A percentile compares a stretch with the other conserved stretches of the same genome.
Evolutionary conservation across 1,284 basidiomycete genomes (phyloP).

Genomic region (Anthracocystis panici-leucophaei): DNA sequence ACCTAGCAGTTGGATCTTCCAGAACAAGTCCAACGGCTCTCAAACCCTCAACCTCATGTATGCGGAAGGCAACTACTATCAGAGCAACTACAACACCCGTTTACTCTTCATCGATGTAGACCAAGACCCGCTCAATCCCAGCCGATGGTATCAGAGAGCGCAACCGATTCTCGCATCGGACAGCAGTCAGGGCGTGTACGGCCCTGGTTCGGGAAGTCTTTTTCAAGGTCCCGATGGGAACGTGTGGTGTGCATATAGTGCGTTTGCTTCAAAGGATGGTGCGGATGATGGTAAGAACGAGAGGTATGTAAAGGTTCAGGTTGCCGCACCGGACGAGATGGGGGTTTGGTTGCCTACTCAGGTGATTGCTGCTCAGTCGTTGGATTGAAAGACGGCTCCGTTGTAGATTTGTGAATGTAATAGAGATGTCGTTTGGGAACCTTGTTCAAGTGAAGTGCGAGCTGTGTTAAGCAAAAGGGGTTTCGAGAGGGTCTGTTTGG

Average conservation of each 20-base stretch:
- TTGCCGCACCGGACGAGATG: slow-evolving; percentile 30
- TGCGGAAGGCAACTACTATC: slow-evolving; percentile 43
- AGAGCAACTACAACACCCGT: slow-evolving; percentile 48
- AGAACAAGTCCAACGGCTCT: slow-evolving; percentile 27
- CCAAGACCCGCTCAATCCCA: slow-evolving; percentile 29
- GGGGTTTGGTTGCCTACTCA: slow-evolving; percentile 45
- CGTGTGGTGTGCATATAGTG: slow-evolving; percentile 41
- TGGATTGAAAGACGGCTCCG: slow-evolving; percentile 14
- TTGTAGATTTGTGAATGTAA: neutral
- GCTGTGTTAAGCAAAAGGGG: neutral
- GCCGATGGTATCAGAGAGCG: slow-evolving; percentile 30
- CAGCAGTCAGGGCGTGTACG: slow-evolving; percentile 32
- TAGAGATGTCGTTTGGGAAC: neutral
- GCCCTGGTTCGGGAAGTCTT: slow-evolving; percentile 36
- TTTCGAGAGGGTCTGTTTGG: no score
- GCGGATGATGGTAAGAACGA: slow-evolving; percentile 35
- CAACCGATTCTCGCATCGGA: slow-evolving; percentile 36
- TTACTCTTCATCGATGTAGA: slow-evolving; percentile 32
- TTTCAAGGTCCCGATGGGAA: slow-evolving; percentile 34
- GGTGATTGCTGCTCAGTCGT: slow-evolving; percentile 25
- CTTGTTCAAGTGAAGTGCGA: neutral
- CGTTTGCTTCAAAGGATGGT: slow-evolving; percentile 29
- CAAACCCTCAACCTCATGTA: slow-evolving; percentile 46
- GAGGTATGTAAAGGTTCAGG: slow-evolving; percentile 41
- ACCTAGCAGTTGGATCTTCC: slow-evolving; percentile 38